These are phyloP conservation scores for Coelastrella sp. DNA, from an alignment of 139 green algal genomes.

Conservation along the genomic window DNA sequence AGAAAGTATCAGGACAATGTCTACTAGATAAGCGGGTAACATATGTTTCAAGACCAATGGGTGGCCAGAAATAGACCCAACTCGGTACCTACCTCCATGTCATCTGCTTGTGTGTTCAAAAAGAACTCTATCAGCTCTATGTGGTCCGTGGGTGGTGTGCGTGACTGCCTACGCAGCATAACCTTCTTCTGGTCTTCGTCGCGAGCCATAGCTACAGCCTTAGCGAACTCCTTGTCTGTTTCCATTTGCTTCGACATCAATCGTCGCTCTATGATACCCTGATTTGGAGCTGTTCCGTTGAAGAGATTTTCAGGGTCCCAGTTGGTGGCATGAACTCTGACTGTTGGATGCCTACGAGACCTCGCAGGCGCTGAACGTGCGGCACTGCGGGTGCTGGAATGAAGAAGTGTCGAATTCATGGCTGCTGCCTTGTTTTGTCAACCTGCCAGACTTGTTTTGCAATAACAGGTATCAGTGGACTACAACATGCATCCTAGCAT, in stretches of 20 bases:
- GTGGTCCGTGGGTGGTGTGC: conserved; percentile 45
- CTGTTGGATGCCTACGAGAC: not conserved
- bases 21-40: too few relatives aligned
- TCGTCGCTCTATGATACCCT: conserved; percentile 73
- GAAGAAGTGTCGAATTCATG: conserved; percentile 16
- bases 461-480: too few relatives aligned
- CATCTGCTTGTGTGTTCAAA: conserved; percentile 84
- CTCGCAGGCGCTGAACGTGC: not conserved
- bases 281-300: conserved; percentile 4
- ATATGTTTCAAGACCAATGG: not conserved
- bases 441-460: too few relatives aligned
- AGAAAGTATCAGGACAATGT: too few relatives aligned
- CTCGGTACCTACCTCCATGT: conserved; percentile 76
- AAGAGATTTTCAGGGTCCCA: conserved; percentile 73
- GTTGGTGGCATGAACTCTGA: conserved; percentile 11
- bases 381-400: not conserved
- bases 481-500: not conserved
- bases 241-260: conserved; percentile 70
- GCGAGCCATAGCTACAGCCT: conserved; percentile 58
- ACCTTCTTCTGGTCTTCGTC: conserved; percentile 68
- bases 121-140: conserved; percentile 87
- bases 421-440: not conserved
- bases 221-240: conserved; percentile 69
- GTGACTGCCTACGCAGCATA: conserved; percentile 48
- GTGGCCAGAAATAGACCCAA: not conserved